These are phyloP conservation scores for Aureobasidium sp. DNA, from an alignment of 2,329 filamentous ascomycete genomes.

Conservation along the genomic window DNA sequence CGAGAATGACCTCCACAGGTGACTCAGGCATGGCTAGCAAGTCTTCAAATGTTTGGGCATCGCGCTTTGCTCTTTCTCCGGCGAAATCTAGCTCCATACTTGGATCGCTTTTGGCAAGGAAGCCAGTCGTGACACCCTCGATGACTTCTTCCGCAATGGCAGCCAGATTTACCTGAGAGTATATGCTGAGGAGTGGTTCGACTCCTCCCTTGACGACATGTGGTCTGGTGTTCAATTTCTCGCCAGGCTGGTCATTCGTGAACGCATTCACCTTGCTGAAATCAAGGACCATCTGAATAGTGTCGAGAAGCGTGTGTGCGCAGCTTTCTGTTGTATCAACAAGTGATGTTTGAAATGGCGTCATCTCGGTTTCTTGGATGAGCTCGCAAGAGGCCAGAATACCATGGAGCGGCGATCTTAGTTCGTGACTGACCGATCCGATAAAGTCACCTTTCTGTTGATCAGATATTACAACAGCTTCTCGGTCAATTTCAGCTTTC, in stretches of 20 bases:
- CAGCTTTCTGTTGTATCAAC: conserved; percentile 40
- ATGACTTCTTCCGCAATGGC: conserved; percentile 47
- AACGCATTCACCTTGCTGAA: conserved; percentile 34
- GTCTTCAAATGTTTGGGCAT: conserved; percentile 20
- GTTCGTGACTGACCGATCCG: conserved; percentile 42
- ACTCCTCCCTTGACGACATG: conserved; percentile 8
- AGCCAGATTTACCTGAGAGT: conserved; percentile 33
- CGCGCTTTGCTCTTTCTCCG: background rate
- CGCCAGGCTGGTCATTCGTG: conserved; percentile 5
- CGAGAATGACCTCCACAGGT: conserved; percentile 34
- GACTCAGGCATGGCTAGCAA: conserved; percentile 31
- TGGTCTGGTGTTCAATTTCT: background rate
- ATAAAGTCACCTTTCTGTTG: conserved; percentile 44
- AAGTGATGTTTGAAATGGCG: conserved; percentile 33
- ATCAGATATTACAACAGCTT: conserved; percentile 33
- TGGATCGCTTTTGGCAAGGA: conserved; percentile 31
- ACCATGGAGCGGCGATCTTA: conserved; percentile 39
- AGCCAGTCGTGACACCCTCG: conserved; percentile 47
- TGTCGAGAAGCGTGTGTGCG: conserved; percentile 41
- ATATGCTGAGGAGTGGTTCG: conserved; percentile 24
- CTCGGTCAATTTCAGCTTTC: conserved; percentile 32
- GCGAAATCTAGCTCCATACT: background rate
- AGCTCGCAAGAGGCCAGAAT: conserved; percentile 42
- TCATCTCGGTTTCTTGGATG: conserved; percentile 35
- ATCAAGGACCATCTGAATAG: conserved; percentile 33